phyloP scores from a whole-genome alignment of 257 asterid genomes.

The Osmanthus fragrans region DNA sequence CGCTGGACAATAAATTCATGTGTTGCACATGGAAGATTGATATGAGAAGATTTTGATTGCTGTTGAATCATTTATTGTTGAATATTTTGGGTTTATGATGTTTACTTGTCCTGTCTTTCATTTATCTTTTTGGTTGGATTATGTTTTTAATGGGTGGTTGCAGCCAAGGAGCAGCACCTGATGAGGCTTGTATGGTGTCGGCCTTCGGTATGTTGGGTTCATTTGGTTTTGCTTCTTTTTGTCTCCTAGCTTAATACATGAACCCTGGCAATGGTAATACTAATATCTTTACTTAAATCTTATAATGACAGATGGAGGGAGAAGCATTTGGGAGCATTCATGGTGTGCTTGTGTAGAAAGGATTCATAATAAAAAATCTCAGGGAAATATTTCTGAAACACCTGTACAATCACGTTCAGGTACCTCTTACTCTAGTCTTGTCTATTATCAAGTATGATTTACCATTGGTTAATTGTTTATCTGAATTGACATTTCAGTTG shows the following conservation, averaged over 20 bases:
- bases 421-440: slow-evolving; percentile 28
- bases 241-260: slow-evolving; percentile 1
- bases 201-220: slow-evolving; percentile 77
- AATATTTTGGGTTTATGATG: background rate
- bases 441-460: slow-evolving; percentile 19
- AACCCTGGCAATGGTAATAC: slow-evolving; percentile 21
- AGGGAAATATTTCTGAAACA: slow-evolving; percentile 49
- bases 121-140: slow-evolving; percentile 9
- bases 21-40: background rate
- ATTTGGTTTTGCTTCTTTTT: slow-evolving; percentile 22
- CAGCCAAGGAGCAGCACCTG: slow-evolving; percentile 97
- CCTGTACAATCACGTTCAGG: slow-evolving; percentile 68
- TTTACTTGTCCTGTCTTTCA: background rate
- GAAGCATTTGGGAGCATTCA: slow-evolving; percentile 79
- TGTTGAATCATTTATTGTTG: background rate
- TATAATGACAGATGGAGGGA: slow-evolving; percentile 65
- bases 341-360: slow-evolving; percentile 88
- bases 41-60: background rate
- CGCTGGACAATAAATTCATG: background rate
- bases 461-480: slow-evolving; percentile 23
- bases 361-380: slow-evolving; percentile 55
- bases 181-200: slow-evolving; percentile 94
- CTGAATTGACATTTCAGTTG: slow-evolving; percentile 46
- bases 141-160: slow-evolving; percentile 26
- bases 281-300: slow-evolving; percentile 3